phyloP scores from a whole-genome alignment of 805 yeast species.

The Candida xiaguanensis region DNA sequence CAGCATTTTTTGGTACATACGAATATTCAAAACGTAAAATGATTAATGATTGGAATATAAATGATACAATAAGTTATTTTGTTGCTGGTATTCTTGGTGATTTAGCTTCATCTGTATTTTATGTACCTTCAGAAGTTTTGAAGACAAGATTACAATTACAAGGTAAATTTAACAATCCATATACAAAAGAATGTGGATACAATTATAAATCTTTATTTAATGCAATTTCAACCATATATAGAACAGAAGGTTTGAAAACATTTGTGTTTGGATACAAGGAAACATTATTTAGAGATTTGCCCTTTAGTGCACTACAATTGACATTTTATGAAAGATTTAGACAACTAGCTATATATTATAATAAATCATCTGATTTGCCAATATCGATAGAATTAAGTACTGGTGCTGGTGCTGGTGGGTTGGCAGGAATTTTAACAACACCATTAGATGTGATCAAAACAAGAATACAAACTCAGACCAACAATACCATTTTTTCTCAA shows the following conservation, averaged over 20 bases:
- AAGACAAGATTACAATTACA: slow-evolving; percentile 92
- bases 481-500: slow-evolving; percentile 8
- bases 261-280: slow-evolving; percentile 92
- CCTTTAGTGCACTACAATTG: slow-evolving; percentile 93
- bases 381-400: slow-evolving; percentile 66
- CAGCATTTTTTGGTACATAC: slow-evolving; percentile 89
- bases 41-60: slow-evolving; percentile 58
- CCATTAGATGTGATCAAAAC: slow-evolving; percentile 92
- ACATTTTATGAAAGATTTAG: slow-evolving; percentile 90
- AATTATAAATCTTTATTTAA: slow-evolving; percentile 73
- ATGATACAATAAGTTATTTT: slow-evolving; percentile 78
- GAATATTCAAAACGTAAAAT: slow-evolving; percentile 73
- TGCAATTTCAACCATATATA: slow-evolving; percentile 63
- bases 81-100: slow-evolving; percentile 93
- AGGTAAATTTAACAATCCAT: slow-evolving; percentile 78
- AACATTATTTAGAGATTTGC: slow-evolving; percentile 86
- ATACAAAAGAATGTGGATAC: slow-evolving; percentile 72
- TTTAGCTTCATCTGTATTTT: slow-evolving; percentile 78
- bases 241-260: slow-evolving; percentile 70
- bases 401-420: slow-evolving; percentile 95
- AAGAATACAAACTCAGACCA: slow-evolving; percentile 84
- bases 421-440: slow-evolving; percentile 85
- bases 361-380: slow-evolving; percentile 44
- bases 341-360: slow-evolving; percentile 48
- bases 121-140: slow-evolving; percentile 93